Evolutionary conservation across 225 moss, liverwort and hornwort species (phyloP).

Genomic region (Takakia lepidozioides): DNA sequence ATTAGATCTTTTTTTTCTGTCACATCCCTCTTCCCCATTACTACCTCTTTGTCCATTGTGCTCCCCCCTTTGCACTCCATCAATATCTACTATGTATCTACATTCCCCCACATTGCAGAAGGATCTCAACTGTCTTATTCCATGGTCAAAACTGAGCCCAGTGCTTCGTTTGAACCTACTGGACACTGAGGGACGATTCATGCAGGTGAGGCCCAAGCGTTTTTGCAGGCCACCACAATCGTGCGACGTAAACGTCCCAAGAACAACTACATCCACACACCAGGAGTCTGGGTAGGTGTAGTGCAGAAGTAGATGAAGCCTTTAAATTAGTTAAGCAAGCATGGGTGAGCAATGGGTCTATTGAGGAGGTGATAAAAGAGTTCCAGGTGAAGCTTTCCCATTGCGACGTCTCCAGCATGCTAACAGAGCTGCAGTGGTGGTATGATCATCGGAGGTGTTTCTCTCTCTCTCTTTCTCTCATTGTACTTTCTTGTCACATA

Average conservation of each 20-base stretch:
- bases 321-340: slow-evolving; percentile 27
- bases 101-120: too few relatives aligned
- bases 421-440: slow-evolving; percentile 72
- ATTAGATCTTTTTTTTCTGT: too few relatives aligned
- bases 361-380: slow-evolving; percentile 43
- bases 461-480: neutral
- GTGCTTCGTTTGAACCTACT: neutral
- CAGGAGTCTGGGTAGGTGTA: slow-evolving; percentile 28
- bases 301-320: slow-evolving; percentile 28
- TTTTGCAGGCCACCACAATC: slow-evolving; percentile 1
- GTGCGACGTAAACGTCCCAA: slow-evolving; percentile 25
- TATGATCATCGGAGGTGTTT: slow-evolving; percentile 46
- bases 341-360: slow-evolving; percentile 27
- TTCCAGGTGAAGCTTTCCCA: slow-evolving; percentile 41
- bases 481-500: slow-evolving; percentile 5
- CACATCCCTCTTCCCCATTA: too few relatives aligned
- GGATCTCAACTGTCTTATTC: too few relatives aligned
- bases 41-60: too few relatives aligned
- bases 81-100: too few relatives aligned
- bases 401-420: slow-evolving; percentile 60
- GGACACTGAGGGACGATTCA: neutral
- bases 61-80: too few relatives aligned
- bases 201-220: neutral
- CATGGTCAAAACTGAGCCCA: too few relatives aligned
- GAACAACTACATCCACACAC: slow-evolving; percentile 16